These are phyloP conservation scores for Kodamaea anthophila DNA, from an alignment of 1,139 yeast genomes.

Conservation along the genomic window DNA sequence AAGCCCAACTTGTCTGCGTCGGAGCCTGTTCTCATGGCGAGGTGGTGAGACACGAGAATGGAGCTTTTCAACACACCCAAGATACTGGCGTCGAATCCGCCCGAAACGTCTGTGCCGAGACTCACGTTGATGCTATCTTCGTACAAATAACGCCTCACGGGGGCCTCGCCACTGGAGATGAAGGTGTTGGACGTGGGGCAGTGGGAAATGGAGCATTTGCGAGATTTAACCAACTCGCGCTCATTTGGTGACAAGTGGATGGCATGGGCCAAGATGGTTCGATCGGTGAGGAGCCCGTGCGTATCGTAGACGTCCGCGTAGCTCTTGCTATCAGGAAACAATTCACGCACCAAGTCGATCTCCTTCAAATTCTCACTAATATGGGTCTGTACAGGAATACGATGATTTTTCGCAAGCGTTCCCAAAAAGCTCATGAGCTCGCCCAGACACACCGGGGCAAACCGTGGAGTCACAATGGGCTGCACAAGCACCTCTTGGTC, in stretches of 20 bases:
- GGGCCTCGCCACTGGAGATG: slow-evolving; percentile 87
- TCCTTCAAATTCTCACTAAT: slow-evolving; percentile 75
- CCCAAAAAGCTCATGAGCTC: slow-evolving; percentile 62
- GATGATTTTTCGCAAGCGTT: slow-evolving; percentile 37
- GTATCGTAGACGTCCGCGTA: slow-evolving; percentile 77
- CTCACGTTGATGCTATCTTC: slow-evolving; percentile 68
- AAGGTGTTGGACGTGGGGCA: slow-evolving; percentile 92
- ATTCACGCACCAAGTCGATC: slow-evolving; percentile 62
- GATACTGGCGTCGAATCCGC: slow-evolving; percentile 82
- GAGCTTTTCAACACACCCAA: slow-evolving; percentile 74
- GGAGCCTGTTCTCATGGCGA: slow-evolving; percentile 52
- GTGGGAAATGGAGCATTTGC: slow-evolving; percentile 74
- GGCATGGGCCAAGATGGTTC: slow-evolving; percentile 86
- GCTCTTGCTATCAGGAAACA: slow-evolving; percentile 64
- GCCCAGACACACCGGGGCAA: slow-evolving; percentile 83
- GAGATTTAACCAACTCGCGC: slow-evolving; percentile 45
- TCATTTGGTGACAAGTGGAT: slow-evolving; percentile 69
- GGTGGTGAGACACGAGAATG: slow-evolving; percentile 75
- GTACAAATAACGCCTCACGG: slow-evolving; percentile 60
- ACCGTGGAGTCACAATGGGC: slow-evolving; percentile 87
- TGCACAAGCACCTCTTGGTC: slow-evolving; percentile 39
- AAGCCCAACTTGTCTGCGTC: slow-evolving; percentile 45
- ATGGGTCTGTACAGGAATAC: slow-evolving; percentile 83
- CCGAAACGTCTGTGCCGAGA: slow-evolving; percentile 89
- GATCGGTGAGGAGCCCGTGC: slow-evolving; percentile 50